These are phyloP conservation scores for Bimuria novae-zelandiae DNA, from an alignment of 2,329 filamentous ascomycete genomes.

Conservation along the genomic window DNA sequence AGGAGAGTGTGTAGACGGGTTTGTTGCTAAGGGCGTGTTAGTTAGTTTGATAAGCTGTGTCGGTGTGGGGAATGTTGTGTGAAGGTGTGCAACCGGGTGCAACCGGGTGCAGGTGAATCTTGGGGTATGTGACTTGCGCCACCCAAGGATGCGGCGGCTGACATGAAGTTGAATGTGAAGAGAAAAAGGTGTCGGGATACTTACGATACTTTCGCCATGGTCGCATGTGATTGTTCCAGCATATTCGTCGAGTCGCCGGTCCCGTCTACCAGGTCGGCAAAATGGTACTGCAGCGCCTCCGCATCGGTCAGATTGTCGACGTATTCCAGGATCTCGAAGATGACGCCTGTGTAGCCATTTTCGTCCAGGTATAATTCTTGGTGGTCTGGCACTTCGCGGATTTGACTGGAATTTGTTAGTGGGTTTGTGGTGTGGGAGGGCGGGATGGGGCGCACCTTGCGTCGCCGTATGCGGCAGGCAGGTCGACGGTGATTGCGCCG, in stretches of 20 bases:
- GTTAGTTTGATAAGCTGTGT: too few relatives aligned
- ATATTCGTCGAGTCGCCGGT: slow-evolving; percentile 45
- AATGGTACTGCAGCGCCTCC: slow-evolving; percentile 61
- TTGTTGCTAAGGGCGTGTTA: too few relatives aligned
- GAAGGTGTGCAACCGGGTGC: too few relatives aligned
- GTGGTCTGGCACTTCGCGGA: slow-evolving; percentile 80
- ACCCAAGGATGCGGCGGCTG: neutral
- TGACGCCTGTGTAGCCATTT: slow-evolving; percentile 82
- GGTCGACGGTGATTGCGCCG: slow-evolving; percentile 70
- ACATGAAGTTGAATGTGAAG: too few relatives aligned
- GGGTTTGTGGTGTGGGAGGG: too few relatives aligned
- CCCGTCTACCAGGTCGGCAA: slow-evolving; percentile 51
- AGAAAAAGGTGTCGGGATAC: slow-evolving; percentile 19
- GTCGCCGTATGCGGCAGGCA: slow-evolving; percentile 71
- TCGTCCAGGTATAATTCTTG: slow-evolving; percentile 91
- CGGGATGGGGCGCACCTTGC: slow-evolving; percentile 62
- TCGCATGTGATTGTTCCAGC: slow-evolving; percentile 30
- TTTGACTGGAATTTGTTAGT: slow-evolving; percentile 56
- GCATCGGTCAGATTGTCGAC: slow-evolving; percentile 72
- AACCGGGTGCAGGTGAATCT: too few relatives aligned
- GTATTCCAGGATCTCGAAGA: slow-evolving; percentile 88
- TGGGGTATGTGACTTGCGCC: slow-evolving; percentile 6
- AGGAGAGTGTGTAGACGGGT: slow-evolving; percentile 71
- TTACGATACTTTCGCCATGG: slow-evolving; percentile 45
- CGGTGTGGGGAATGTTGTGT: slow-evolving; percentile 38